Evolutionary conservation across 352 stramenopile genomes (phyloP).

Genomic region (Phytophthora chlamydospora): DNA sequence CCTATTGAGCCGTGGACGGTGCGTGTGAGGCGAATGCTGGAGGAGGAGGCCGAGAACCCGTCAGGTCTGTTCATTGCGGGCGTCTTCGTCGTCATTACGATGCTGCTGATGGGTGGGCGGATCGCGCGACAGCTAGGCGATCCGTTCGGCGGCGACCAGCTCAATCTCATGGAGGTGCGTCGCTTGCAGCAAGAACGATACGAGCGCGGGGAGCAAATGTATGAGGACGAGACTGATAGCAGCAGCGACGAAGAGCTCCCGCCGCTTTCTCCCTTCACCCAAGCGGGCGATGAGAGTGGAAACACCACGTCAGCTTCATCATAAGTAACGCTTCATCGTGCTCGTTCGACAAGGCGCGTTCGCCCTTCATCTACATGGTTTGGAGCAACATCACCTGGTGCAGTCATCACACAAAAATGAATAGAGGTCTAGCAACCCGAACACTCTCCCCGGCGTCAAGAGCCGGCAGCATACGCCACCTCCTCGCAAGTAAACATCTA

Average conservation of each 20-base stretch:
- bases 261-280: conserved; percentile 3
- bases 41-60: conserved; percentile 75
- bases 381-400: too few species aligned
- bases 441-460: too few species aligned
- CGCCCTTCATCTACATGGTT: too few species aligned
- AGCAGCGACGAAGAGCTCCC: conserved; percentile 43
- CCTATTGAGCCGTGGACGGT: conserved; percentile 66
- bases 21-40: conserved; percentile 55
- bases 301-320: conserved; percentile 14
- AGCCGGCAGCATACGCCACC: too few species aligned
- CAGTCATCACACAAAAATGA: too few species aligned
- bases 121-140: conserved; percentile 54
- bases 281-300: conserved; percentile 15
- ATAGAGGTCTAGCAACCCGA: too few species aligned
- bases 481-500: conserved; percentile 1
- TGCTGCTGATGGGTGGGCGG: conserved; percentile 57
- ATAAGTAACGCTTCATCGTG: conserved; percentile 8
- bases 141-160: conserved; percentile 49
- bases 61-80: conserved; percentile 68
- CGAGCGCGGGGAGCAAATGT: conserved; percentile 46
- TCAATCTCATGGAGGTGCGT: conserved; percentile 76
- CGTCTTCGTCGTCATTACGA: conserved; percentile 63
- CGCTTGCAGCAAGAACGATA: conserved; percentile 77
- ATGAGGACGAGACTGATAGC: conserved; percentile 65
- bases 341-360: not conserved